phyloP scores from a whole-genome alignment of 2,329 filamentous ascomycete genomes.

The Aspergillus puulaauensis region DNA sequence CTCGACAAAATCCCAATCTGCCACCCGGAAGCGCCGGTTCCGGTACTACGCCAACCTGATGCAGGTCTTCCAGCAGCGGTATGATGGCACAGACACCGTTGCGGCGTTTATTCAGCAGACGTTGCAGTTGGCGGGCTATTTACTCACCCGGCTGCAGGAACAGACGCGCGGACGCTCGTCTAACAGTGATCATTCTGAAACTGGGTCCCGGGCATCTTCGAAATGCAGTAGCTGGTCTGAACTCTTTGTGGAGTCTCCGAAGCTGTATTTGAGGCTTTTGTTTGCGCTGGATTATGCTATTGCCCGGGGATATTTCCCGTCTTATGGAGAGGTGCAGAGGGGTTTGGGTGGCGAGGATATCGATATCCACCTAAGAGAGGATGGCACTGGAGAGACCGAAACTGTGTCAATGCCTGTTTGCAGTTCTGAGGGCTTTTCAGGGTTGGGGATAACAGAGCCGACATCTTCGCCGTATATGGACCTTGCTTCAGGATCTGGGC shows the following conservation, averaged over 20 bases:
- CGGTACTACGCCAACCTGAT: constrained; percentile 9
- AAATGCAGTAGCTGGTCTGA: constrained; percentile 1
- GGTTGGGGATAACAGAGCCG: too few species aligned
- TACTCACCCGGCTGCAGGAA: background rate
- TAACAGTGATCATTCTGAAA: too few species aligned
- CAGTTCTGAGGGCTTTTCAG: too few species aligned
- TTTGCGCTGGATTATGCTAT: constrained; percentile 2
- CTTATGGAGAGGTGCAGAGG: background rate
- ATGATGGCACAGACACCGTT: constrained; percentile 5
- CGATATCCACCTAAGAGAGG: background rate
- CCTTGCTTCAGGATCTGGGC: too few species aligned
- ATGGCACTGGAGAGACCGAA: too few species aligned
- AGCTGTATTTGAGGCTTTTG: background rate
- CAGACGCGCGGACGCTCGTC: too few species aligned
- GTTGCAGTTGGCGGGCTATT: background rate
- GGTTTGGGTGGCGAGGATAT: background rate
- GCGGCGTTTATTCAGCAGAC: constrained; percentile 6
- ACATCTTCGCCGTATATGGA: too few species aligned
- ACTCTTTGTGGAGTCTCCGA: background rate
- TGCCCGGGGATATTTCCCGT: constrained; percentile 1
- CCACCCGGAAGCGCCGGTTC: constrained; percentile 7
- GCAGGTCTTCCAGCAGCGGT: constrained; percentile 5
- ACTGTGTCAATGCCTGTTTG: too few species aligned
- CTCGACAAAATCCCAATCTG: constrained; percentile 4
- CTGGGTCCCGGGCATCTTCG: background rate